Evolutionary conservation across 106 monocot species (phyloP), one percentile per base, ranked within the genome.

Genomic region (Posidonia australis): DNA sequence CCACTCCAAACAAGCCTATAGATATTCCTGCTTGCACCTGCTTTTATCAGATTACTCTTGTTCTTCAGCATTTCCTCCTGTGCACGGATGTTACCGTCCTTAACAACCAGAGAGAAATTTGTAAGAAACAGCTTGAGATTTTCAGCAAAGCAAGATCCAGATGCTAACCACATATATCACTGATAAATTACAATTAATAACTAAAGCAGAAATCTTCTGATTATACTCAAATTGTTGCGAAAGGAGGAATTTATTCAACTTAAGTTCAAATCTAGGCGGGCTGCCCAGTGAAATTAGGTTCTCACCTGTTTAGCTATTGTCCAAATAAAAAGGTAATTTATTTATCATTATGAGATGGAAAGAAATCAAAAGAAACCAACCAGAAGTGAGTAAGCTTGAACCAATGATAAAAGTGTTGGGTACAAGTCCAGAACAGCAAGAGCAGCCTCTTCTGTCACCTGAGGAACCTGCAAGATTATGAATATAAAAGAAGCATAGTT

Each of bases 31-130:
- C 96, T 96, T n/a, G 96, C 96, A 48, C 58, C 73, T 20, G 25
- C 45, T 51, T 60, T 72, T 31, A 86, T 75, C 47, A 67, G 44
- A 60, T 70, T 69, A 60, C 62, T 76, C 67, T 77, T 73, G 53
- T 80, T 80, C 74, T 78, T 96, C 74, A 96, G 55, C 90, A 96
- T 74, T 66, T 90, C 76, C 67, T 96, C 87, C 69, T 96, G 96
- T 21, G 87, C 82, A 30, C 54, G 78, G 27, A 75, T 27, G 72
- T 90, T 44, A 3, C 90, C 87, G 24, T 79, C 90, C 96, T 96
- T 71, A 13, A 72, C 20, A 46, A 49, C 22, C 41, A 13, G 5
- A 51, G 51, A 65, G 53, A 30, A 72, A 44, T 24, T 60, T 14
- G 3, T 4, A 46, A 24, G 25, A 16, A 44, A 30, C 43, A 52